These are phyloP conservation scores for Triadica sebifera DNA, from an alignment of 345 rosid genomes.

Conservation along the genomic window DNA sequence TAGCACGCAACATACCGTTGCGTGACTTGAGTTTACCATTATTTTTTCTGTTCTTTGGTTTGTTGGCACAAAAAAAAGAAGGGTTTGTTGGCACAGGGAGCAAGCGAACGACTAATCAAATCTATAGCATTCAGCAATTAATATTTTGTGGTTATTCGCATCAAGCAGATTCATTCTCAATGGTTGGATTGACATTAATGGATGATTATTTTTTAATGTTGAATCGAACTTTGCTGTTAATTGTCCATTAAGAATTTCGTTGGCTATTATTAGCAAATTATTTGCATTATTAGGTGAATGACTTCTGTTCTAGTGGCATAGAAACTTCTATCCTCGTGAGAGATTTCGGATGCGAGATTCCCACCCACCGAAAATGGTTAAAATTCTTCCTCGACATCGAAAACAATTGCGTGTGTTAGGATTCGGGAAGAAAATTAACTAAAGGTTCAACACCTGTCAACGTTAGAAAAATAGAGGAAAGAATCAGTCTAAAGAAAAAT, in stretches of 20 bases:
- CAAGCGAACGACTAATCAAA: background rate
- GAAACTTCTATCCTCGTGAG: too few relatives aligned
- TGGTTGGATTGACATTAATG: background rate
- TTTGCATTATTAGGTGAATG: too few relatives aligned
- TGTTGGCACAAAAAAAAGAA: too few relatives aligned
- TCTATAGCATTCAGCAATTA: background rate
- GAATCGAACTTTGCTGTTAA: background rate
- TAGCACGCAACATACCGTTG: background rate
- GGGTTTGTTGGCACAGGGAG: background rate
- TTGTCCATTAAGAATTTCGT: background rate
- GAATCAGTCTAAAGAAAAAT: slow-evolving; percentile 10
- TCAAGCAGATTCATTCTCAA: background rate
- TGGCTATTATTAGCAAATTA: background rate
- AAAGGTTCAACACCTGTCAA: slow-evolving; percentile 1
- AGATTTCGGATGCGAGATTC: too few relatives aligned
- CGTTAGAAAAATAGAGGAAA: background rate
- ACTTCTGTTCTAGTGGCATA: too few relatives aligned
- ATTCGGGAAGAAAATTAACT: background rate
- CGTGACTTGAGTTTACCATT: too few relatives aligned
- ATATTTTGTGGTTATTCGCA: background rate
- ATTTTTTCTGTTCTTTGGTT: background rate
- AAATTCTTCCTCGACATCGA: too few relatives aligned
- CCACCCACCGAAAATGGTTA: too few relatives aligned
- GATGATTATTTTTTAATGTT: background rate
- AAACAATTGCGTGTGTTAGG: too few relatives aligned